Evolutionary conservation across 208 protist genomes (phyloP).

Genomic region (Tritrichomonas foetus): DNA sequence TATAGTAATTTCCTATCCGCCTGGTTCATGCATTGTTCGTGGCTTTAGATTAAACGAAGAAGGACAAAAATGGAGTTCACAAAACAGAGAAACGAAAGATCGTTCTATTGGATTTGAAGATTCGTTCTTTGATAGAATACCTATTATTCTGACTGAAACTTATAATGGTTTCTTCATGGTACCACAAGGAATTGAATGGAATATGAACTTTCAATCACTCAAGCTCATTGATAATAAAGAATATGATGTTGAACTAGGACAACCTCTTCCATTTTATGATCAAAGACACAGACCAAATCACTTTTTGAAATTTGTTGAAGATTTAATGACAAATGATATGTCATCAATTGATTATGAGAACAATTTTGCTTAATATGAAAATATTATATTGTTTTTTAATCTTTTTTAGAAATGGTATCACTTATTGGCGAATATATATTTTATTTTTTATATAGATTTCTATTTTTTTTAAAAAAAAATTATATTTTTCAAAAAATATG

Average conservation of each 20-base stretch:
- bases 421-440: too few relatives aligned
- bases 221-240: conserved; percentile 70
- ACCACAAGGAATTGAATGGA: conserved; percentile 72
- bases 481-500: too few relatives aligned
- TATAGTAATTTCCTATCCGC: conserved; percentile 70
- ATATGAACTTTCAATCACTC: conserved; percentile 86
- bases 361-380: conserved; percentile 27
- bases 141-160: conserved; percentile 77
- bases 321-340: not conserved
- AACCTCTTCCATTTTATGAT: conserved; percentile 83
- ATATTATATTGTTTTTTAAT: not conserved
- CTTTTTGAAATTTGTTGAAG: conserved; percentile 74
- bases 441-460: too few relatives aligned
- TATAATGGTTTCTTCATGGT: conserved; percentile 88
- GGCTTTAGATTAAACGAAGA: conserved; percentile 75
- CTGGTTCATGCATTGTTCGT: conserved; percentile 73
- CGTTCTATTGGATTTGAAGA: conserved; percentile 68
- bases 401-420: too few relatives aligned
- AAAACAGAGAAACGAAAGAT: conserved; percentile 66
- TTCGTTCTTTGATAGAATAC: conserved; percentile 74
- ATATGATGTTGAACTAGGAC: conserved; percentile 74
- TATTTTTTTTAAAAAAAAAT: too few relatives aligned
- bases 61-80: conserved; percentile 77
- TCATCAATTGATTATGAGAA: not conserved
- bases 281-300: conserved; percentile 77